A percentile compares a stretch with the other conserved stretches of the same genome.
Evolutionary conservation across 2,329 filamentous ascomycete species (phyloP).

Genomic region (Penicillium sp.): DNA sequence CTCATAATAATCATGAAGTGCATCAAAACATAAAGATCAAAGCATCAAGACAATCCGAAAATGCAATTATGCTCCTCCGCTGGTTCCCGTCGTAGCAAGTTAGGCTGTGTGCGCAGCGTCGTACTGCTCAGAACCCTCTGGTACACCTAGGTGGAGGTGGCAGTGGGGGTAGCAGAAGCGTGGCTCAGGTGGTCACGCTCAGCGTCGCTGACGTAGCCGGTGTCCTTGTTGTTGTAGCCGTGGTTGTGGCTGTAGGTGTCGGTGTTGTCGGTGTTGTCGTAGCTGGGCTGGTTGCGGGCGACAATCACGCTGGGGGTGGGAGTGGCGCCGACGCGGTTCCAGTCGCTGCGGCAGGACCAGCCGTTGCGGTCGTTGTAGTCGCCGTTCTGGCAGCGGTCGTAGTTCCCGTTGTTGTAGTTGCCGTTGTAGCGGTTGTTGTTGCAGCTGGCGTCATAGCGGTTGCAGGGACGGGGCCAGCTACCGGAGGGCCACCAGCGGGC

Average conservation of each 20-base stretch:
- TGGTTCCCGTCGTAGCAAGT: background rate
- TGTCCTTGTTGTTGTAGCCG: background rate
- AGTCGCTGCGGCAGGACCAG: conserved; percentile 10
- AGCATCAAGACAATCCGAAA: background rate
- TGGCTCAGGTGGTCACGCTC: conserved; percentile 4
- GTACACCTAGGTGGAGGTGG: background rate
- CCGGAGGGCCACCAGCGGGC: conserved; percentile 10
- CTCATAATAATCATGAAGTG: conserved; percentile 15
- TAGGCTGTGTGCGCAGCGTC: background rate
- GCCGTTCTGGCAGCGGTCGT: conserved; percentile 10
- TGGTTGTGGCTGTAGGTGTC: conserved; percentile 7
- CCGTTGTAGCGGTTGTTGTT: conserved; percentile 3
- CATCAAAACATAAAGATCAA: conserved; percentile 4
- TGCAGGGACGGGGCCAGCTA: conserved; percentile 10
- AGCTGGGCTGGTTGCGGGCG: conserved; percentile 8
- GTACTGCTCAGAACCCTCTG: background rate
- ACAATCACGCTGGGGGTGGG: conserved; percentile 7
- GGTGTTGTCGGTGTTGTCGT: conserved; percentile 3
- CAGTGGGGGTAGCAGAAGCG: background rate
- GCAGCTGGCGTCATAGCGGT: conserved; percentile 1
- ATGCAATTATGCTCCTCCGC: background rate
- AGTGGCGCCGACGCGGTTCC: conserved; percentile 9
- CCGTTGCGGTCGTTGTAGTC: conserved; percentile 9
- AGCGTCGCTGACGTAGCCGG: conserved; percentile 3
- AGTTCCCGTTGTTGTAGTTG: background rate